phyloP scores from a whole-genome alignment of 176 grass and related monocot genomes.

The Carex pumila region DNA sequence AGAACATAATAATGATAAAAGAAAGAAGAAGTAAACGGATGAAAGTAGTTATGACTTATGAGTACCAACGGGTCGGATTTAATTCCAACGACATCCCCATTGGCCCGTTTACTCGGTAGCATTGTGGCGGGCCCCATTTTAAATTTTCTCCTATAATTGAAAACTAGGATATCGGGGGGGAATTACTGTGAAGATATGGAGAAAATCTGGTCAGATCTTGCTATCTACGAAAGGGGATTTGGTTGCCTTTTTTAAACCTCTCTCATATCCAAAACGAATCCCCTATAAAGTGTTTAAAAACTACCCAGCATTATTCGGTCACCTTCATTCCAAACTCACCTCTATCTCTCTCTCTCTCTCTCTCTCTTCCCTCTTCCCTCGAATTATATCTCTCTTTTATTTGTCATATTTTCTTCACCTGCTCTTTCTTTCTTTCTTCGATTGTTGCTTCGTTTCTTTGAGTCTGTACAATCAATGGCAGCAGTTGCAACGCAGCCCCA shows the following conservation, averaged over 20 bases:
- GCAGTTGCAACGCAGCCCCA: conserved; percentile 33
- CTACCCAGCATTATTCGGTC: conserved; percentile 17
- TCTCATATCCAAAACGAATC: conserved; percentile 31
- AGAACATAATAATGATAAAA: background rate
- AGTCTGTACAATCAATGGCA: conserved; percentile 33
- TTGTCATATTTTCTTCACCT: conserved; percentile 11
- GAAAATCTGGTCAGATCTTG: conserved; percentile 68
- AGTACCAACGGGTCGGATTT: background rate
- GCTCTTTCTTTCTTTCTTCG: background rate
- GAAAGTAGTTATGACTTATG: background rate
- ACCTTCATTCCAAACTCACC: conserved; percentile 24
- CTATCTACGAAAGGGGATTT: conserved; percentile 64
- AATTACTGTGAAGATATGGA: conserved; percentile 72
- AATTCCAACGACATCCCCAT: background rate
- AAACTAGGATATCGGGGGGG: conserved; percentile 18
- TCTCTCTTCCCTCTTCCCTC: no score
- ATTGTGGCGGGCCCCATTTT: conserved; percentile 7
- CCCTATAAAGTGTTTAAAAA: conserved; percentile 30
- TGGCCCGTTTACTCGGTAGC: background rate
- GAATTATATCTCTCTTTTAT: background rate
- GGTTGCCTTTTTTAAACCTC: conserved; percentile 23
- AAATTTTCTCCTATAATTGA: conserved; percentile 1
- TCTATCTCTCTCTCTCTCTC: conserved; percentile 10
- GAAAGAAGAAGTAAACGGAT: background rate
- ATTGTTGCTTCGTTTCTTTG: background rate